Conservation (phyloP, 2,329 filamentous ascomycete genomes). For the Shiraia bambusicola region DNA sequence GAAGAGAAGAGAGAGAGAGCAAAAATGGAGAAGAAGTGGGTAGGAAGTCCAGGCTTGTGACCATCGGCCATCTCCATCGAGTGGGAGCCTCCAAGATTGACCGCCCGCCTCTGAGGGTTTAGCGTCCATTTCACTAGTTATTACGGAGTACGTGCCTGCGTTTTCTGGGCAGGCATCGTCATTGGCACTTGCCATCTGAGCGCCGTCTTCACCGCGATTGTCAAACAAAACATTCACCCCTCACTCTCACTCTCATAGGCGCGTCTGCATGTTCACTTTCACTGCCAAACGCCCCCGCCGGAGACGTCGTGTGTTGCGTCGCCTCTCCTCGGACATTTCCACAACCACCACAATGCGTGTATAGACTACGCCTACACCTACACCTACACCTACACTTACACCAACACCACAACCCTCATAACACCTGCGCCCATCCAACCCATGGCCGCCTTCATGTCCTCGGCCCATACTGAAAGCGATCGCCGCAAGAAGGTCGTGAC, state of each 20-base stretch:
- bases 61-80: conserved; percentile 36
- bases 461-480: conserved; percentile 32
- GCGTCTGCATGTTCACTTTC: conserved; percentile 5
- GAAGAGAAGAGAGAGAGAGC: conserved; percentile 20
- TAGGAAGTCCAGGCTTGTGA: conserved; percentile 35
- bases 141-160: too few species aligned
- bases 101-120: conserved; percentile 22
- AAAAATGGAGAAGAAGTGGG: conserved; percentile 17
- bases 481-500: conserved; percentile 43
- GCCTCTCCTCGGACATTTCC: neutral
- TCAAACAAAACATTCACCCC: neutral
- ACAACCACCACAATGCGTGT: conserved; percentile 23
- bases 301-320: neutral
- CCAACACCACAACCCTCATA: conserved; percentile 11
- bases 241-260: neutral
- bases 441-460: conserved; percentile 32
- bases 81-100: conserved; percentile 6
- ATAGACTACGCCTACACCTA: conserved; percentile 10
- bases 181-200: conserved; percentile 8
- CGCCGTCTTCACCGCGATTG: conserved; percentile 13
- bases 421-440: conserved; percentile 1
- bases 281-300: neutral
- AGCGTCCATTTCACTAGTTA: too few species aligned
- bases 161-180: conserved; percentile 7
- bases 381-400: conserved; percentile 9